A percentile compares a stretch with the other conserved stretches of the same genome.
Evolutionary conservation across 2,329 filamentous ascomycete species (phyloP).

Genomic region (Gaeumannomyces tritici): DNA sequence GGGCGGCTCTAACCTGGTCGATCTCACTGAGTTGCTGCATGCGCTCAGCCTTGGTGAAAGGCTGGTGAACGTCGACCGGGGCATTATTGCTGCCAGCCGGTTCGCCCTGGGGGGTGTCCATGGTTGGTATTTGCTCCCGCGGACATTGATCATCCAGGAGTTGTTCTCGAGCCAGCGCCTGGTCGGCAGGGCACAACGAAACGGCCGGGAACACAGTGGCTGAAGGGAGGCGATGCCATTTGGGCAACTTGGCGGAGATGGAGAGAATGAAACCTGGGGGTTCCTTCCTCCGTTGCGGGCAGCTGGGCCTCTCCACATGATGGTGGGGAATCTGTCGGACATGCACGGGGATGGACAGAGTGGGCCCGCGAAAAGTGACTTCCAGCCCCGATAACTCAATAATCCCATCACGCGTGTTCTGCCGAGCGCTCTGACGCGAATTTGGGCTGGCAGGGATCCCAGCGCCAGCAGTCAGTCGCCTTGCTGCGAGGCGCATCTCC

Average conservation of each 20-base stretch:
- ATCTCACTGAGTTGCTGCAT: constrained; percentile 74
- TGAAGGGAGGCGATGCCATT: background rate
- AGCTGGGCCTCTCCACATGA: too few relatives aligned
- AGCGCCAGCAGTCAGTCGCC: background rate
- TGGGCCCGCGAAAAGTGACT: background rate
- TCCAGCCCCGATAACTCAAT: background rate
- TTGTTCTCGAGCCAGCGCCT: background rate
- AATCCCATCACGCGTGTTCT: background rate
- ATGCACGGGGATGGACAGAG: background rate
- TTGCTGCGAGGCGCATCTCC: background rate
- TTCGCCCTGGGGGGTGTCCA: background rate
- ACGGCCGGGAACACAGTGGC: too few relatives aligned
- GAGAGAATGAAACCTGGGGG: background rate
- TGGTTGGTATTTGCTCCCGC: background rate
- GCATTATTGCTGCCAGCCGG: background rate
- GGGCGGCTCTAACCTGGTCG: constrained; percentile 44
- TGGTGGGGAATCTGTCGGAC: background rate
- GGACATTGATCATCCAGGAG: background rate
- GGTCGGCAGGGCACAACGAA: too few relatives aligned
- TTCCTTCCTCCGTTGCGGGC: background rate
- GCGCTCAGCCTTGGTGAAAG: constrained; percentile 67
- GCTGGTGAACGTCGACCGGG: constrained; percentile 24
- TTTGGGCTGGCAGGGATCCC: background rate
- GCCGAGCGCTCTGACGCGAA: too few relatives aligned
- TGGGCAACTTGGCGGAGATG: too few relatives aligned